Conservation (phyloP, 805 yeast genomes). For the Monosporozyma aquatica region DNA sequence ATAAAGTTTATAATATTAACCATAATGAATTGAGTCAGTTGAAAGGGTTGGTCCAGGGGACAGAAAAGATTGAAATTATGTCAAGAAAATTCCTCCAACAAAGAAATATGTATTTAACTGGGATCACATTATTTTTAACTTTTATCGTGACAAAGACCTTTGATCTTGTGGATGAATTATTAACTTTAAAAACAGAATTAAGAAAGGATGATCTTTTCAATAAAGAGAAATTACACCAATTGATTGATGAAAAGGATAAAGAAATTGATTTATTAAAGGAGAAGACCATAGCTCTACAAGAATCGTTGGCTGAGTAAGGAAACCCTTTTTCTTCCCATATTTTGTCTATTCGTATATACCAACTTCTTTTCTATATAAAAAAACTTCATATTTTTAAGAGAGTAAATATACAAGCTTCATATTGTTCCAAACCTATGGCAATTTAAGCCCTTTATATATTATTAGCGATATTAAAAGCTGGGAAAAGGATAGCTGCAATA, state of each 20-base stretch:
- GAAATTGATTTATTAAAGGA: constrained; percentile 61
- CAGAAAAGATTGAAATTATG: constrained; percentile 72
- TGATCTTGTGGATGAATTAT: constrained; percentile 63
- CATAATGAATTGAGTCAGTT: constrained; percentile 32
- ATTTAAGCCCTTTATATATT: no score
- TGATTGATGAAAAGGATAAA: constrained; percentile 47
- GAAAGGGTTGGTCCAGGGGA: constrained; percentile 13
- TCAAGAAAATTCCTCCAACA: constrained; percentile 93
- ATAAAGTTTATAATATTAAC: constrained; percentile 64
- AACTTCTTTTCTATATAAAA: no score
- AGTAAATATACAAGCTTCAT: no score
- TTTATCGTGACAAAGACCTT: constrained; percentile 80
- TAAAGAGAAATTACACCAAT: constrained; percentile 36
- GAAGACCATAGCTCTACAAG: constrained; percentile 63
- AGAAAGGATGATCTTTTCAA: constrained; percentile 7
- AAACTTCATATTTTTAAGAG: no score
- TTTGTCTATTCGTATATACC: no score
- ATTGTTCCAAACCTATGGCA: no score
- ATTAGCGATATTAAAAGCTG: no score
- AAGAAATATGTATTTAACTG: constrained; percentile 91
- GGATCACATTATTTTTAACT: constrained; percentile 86
- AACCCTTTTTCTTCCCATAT: no score
- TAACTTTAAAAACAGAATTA: constrained; percentile 52
- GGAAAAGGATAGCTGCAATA: no score
- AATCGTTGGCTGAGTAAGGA: no score